phyloP scores from a whole-genome alignment of 495 filamentous ascomycete genomes.

The Talaromyces adpressus region DNA sequence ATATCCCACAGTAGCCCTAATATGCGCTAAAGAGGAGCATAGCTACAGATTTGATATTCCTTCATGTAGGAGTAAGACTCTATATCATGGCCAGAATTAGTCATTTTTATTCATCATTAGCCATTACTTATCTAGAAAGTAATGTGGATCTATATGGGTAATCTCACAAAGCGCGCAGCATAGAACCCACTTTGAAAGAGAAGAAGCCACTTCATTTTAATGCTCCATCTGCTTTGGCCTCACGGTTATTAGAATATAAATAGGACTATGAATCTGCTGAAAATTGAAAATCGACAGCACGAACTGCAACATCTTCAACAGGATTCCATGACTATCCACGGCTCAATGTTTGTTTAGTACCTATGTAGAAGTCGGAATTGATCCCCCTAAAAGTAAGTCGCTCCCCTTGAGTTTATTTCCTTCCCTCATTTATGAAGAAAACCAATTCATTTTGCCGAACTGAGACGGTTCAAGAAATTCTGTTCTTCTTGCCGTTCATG shows the following conservation, averaged over 20 bases:
- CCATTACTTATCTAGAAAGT: neutral
- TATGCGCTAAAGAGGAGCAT: neutral
- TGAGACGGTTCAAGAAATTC: neutral
- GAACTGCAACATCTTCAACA: neutral
- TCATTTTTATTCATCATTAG: neutral
- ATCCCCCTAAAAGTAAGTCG: neutral
- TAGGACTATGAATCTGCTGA: neutral
- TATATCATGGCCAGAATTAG: neutral
- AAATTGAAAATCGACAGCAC: neutral
- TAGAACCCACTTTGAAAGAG: neutral
- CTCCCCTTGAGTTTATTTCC: neutral
- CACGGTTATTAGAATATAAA: neutral
- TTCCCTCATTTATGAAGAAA: neutral
- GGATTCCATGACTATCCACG: neutral
- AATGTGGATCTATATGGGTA: neutral
- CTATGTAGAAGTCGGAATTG: neutral
- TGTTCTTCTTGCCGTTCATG: neutral
- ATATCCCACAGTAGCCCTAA: neutral
- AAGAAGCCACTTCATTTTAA: neutral
- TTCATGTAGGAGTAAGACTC: neutral
- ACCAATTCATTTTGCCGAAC: neutral
- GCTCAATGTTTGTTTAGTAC: neutral
- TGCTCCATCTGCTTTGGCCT: neutral
- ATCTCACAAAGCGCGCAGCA: neutral
- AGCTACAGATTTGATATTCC: neutral